Conservation (phyloP, 2,329 filamentous ascomycete species). For the Aspergillus sp. region DNA sequence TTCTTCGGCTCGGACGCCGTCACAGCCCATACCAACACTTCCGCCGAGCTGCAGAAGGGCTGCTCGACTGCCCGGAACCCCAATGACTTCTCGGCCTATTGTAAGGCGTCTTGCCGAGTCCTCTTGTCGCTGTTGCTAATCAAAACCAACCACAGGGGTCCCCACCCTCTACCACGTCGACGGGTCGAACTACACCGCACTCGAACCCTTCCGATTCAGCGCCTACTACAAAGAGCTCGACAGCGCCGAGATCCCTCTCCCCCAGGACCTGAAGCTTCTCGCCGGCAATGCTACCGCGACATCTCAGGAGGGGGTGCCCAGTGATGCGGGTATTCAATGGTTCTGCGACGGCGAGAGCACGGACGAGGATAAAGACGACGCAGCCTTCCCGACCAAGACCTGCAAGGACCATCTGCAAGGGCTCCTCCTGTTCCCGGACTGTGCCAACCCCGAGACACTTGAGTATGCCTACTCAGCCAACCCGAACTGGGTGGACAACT, state of each 20-base stretch:
- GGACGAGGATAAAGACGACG: constrained; percentile 5
- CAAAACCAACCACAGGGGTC: constrained; percentile 8
- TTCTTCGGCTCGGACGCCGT: constrained; percentile 18
- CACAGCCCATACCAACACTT: constrained; percentile 13
- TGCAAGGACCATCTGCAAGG: constrained; percentile 16
- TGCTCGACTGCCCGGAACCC: constrained; percentile 14
- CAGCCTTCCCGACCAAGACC: constrained; percentile 13
- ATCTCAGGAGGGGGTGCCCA: constrained; percentile 8
- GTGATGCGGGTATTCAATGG: constrained; percentile 13
- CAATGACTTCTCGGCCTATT: constrained; percentile 17
- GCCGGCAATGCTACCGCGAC: constrained; percentile 15
- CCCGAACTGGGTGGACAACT: neutral
- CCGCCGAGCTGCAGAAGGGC: constrained; percentile 14
- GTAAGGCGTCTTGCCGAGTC: neutral
- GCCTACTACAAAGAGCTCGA: constrained; percentile 14
- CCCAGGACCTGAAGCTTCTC: constrained; percentile 13
- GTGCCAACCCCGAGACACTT: constrained; percentile 9
- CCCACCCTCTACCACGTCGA: constrained; percentile 18
- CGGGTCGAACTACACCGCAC: constrained; percentile 12
- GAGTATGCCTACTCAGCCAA: constrained; percentile 16
- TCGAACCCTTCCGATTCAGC: constrained; percentile 16
- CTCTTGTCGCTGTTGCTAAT: neutral
- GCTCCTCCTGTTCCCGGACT: constrained; percentile 16
- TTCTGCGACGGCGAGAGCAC: constrained; percentile 14
- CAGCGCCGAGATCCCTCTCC: constrained; percentile 12